Evolutionary conservation across 2,329 filamentous ascomycete species (phyloP), one percentile per base, ranked within the genome.

Genomic region (Cladosporium sp.): DNA sequence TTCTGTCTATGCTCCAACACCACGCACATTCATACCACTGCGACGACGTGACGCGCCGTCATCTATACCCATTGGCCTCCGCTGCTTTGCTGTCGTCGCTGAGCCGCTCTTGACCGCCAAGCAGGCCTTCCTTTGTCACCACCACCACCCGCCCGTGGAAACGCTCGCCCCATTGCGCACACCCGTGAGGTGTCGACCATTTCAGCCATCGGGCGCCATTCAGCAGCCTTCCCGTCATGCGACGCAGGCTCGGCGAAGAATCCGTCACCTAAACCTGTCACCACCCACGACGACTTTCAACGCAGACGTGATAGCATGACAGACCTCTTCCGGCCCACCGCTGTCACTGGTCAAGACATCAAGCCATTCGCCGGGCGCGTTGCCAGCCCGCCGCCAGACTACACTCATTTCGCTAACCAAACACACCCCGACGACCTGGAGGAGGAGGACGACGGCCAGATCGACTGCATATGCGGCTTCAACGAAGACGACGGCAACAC

Each of bases 391-490:
- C 26, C 39, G 28, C 30, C 30, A 28, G 54, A 65, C 56, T 54
- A 59, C 26, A 8, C 43, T n/a, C 46, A 59, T 4, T 30, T 53
- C 5, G 63, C 56, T 21, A 46, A 59, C 14, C 56, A 54, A n/a
- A 43, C 59, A 46, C 49, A 43, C 8, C 32, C 60, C 16, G 60
- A 63, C 28, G 60, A 63, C 25, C 25, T 63, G 34, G 57, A 59
- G 10, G 57, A 58, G 32, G 91, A 93, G 79, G 91, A 94, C 79
- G 90, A 90, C 21, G 96, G 96, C 79, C 96, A 92, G 66, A 97
- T 98, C 82, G 97, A 96, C 84, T 99, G 95, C 86, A 96, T 98
- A 73, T 99, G 95, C 81, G 89, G 89, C 77, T 97, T 91, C 79
- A 83, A 88, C 77, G 93, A 96, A 82, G 95, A 99, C 84, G 95